phyloP scores from a whole-genome alignment of 768 basidiomycete species.

The Serendipita vermifera region DNA sequence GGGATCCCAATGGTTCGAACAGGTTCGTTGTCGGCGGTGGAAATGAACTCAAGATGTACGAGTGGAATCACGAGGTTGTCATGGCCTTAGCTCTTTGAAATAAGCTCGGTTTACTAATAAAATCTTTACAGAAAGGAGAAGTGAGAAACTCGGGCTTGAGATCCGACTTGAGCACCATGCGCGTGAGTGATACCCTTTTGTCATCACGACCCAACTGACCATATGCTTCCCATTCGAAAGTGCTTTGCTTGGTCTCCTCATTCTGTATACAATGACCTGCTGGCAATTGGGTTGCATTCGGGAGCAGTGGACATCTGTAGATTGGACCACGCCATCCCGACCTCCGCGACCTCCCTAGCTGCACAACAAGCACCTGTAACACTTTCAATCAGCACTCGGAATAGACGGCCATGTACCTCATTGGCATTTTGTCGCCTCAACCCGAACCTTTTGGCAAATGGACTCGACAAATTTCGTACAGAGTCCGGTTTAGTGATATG shows the following conservation, averaged over 20 bases:
- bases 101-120: background rate
- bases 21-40: constrained; percentile 11
- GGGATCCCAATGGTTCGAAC: constrained; percentile 11
- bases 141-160: constrained; percentile 11
- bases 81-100: background rate
- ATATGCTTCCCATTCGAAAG: constrained; percentile 1
- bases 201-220: background rate
- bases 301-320: constrained; percentile 15
- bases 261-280: constrained; percentile 14
- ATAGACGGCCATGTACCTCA: constrained; percentile 8
- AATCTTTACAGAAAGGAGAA: background rate
- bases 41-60: constrained; percentile 12
- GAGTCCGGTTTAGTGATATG: constrained; percentile 15
- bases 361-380: background rate
- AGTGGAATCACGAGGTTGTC: constrained; percentile 10
- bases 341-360: constrained; percentile 6
- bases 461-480: constrained; percentile 14
- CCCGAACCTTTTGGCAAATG: constrained; percentile 16
- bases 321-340: constrained; percentile 1
- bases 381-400: background rate
- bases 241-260: constrained; percentile 18
- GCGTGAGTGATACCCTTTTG: background rate
- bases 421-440: constrained; percentile 16
- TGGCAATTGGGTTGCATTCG: constrained; percentile 13
- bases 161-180: constrained; percentile 11